Conservation (phyloP, 1,284 basidiomycete genomes). For the Moesziomyces parantarcticus region DNA sequence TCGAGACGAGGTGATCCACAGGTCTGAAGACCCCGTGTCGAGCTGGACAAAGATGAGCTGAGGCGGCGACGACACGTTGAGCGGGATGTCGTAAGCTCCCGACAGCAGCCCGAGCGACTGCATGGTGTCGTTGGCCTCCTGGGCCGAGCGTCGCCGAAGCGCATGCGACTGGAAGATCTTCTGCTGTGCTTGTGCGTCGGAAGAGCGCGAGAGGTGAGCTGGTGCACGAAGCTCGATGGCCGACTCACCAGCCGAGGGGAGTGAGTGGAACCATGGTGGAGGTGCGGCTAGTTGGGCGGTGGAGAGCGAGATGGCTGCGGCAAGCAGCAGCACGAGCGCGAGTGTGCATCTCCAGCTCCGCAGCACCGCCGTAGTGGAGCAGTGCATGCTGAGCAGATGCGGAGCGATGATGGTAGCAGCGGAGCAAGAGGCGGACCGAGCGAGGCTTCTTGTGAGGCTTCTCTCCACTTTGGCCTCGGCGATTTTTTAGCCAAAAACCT, state of each 20-base stretch:
- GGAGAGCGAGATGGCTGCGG: background rate
- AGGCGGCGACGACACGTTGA: slow-evolving; percentile 40
- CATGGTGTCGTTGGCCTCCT: slow-evolving; percentile 27
- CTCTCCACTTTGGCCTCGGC: background rate
- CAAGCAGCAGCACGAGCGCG: background rate
- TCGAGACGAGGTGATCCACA: slow-evolving; percentile 45
- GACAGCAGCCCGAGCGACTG: slow-evolving; percentile 26
- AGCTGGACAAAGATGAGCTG: slow-evolving; percentile 51
- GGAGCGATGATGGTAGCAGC: background rate
- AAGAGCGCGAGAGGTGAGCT: background rate
- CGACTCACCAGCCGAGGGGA: background rate
- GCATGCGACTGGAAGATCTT: background rate
- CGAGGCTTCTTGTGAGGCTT: background rate
- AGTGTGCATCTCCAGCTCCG: background rate
- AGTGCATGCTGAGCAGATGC: background rate
- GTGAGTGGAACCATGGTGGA: background rate
- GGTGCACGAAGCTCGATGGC: background rate
- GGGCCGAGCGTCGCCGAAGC: slow-evolving; percentile 4
- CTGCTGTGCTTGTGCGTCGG: background rate
- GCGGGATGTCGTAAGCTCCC: slow-evolving; percentile 37
- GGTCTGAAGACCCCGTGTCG: slow-evolving; percentile 50
- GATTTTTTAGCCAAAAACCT: too few relatives aligned
- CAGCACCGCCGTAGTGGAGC: too few relatives aligned
- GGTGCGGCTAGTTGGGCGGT: background rate
- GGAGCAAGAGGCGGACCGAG: background rate